Conservation (phyloP, 352 stramenopile species). For the Phytophthora rubi region DNA sequence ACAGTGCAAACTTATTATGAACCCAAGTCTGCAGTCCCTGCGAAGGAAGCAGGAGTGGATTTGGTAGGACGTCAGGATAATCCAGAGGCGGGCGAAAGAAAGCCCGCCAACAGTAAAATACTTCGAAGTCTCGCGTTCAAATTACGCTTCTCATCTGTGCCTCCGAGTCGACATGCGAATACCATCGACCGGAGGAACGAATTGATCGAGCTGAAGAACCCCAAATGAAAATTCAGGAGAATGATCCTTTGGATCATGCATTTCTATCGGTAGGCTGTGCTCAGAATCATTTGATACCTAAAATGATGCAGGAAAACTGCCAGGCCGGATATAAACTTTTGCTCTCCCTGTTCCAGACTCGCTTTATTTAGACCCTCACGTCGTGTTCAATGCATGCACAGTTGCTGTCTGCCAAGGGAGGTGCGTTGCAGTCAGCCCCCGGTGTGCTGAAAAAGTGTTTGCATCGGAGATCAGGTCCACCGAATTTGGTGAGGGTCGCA, state of each 20-base stretch:
- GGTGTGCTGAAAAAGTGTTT: slow-evolving; percentile 14
- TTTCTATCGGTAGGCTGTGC: neutral
- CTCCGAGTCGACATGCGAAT: neutral
- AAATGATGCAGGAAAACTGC: slow-evolving; percentile 14
- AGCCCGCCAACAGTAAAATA: neutral
- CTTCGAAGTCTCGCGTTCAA: neutral
- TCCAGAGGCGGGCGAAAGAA: neutral
- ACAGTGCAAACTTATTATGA: neutral
- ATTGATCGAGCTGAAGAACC: neutral
- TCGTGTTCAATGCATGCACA: slow-evolving; percentile 7
- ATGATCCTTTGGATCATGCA: neutral
- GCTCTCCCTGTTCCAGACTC: slow-evolving; percentile 6
- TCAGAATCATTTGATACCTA: slow-evolving; percentile 11
- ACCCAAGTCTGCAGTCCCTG: neutral
- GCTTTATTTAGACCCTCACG: slow-evolving; percentile 33
- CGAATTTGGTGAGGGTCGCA: slow-evolving; percentile 7
- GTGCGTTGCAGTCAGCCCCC: slow-evolving; percentile 18
- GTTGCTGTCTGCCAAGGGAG: slow-evolving; percentile 19
- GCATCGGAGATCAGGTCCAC: slow-evolving; percentile 16
- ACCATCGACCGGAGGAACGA: neutral
- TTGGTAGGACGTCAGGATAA: neutral
- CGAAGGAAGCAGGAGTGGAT: slow-evolving; percentile 9
- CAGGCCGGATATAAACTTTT: slow-evolving; percentile 12
- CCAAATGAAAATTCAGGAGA: neutral
- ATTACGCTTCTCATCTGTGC: neutral